These are phyloP conservation scores for Globisporangium viniferum DNA, from an alignment of 352 stramenopile genomes.

Conservation along the genomic window DNA sequence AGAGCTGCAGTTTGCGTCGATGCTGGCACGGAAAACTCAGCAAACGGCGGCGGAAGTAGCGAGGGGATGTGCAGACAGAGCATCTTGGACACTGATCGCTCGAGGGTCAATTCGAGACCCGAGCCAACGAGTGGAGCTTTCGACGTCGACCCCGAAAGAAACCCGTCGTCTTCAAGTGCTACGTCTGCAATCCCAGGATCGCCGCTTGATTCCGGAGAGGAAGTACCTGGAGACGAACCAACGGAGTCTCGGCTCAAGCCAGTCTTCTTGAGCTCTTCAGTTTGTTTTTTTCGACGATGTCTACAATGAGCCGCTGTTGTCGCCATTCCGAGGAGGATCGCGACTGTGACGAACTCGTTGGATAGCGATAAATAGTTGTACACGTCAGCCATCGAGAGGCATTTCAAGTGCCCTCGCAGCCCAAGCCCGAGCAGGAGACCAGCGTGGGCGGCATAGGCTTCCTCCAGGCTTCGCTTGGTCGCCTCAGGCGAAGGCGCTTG, in stretches of 20 bases:
- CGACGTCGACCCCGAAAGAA: constrained; percentile 9
- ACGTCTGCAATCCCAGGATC: constrained; percentile 8
- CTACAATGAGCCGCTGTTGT: constrained; percentile 90
- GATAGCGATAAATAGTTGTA: constrained; percentile 98
- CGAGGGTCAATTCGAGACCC: constrained; percentile 58
- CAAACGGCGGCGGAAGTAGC: constrained; percentile 92
- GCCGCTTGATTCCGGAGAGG: background rate
- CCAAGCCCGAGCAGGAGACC: constrained; percentile 96
- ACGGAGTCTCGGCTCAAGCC: background rate
- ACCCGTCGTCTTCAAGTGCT: constrained; percentile 18
- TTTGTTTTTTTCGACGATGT: constrained; percentile 31
- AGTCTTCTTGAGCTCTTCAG: constrained; percentile 1
- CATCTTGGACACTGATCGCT: constrained; percentile 96
- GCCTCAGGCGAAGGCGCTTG: constrained; percentile 17
- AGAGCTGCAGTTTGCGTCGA: constrained; percentile 95
- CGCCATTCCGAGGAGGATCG: constrained; percentile 96
- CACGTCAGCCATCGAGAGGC: constrained; percentile 96
- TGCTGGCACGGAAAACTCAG: constrained; percentile 94
- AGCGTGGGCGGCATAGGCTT: constrained; percentile 88
- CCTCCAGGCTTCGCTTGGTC: constrained; percentile 54
- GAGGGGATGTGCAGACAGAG: constrained; percentile 97
- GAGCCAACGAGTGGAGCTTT: constrained; percentile 38
- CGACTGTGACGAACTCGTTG: constrained; percentile 95
- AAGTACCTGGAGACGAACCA: background rate
- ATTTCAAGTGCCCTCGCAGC: constrained; percentile 91